phyloP scores from a whole-genome alignment of 495 filamentous ascomycete species.

The Chaetomidium leptoderma region DNA sequence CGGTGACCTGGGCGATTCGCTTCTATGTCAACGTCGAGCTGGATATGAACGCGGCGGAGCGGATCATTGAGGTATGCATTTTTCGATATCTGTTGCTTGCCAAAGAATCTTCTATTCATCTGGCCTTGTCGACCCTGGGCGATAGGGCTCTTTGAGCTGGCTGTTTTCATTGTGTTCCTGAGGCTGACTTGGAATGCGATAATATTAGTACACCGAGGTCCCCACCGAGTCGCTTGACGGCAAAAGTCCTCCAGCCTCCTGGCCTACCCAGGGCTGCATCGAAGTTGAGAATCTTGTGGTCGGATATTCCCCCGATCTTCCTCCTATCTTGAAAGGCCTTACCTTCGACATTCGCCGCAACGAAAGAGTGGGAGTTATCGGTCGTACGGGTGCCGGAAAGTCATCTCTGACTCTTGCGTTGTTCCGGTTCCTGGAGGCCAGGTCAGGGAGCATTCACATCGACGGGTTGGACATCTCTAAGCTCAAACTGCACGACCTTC shows the following conservation, averaged over 20 bases:
- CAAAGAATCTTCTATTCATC: no score
- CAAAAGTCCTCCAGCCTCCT: slow-evolving; percentile 55
- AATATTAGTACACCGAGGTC: slow-evolving; percentile 61
- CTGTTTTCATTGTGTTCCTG: no score
- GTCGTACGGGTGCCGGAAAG: slow-evolving; percentile 47
- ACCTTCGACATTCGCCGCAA: slow-evolving; percentile 32
- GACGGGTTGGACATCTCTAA: slow-evolving; percentile 39
- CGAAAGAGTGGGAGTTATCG: slow-evolving; percentile 43
- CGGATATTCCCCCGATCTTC: slow-evolving; percentile 26
- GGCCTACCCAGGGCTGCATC: background rate
- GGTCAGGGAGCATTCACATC: slow-evolving; percentile 36
- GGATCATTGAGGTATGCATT: slow-evolving; percentile 59
- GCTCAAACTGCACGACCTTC: slow-evolving; percentile 34
- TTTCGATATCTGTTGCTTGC: no score
- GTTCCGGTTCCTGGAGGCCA: slow-evolving; percentile 37
- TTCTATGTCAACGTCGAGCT: slow-evolving; percentile 65
- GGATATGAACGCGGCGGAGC: slow-evolving; percentile 80
- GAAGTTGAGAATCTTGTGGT: background rate
- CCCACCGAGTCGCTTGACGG: slow-evolving; percentile 63
- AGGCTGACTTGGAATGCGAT: background rate
- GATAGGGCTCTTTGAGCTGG: no score
- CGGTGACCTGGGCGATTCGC: slow-evolving; percentile 57
- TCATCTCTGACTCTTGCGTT: slow-evolving; percentile 35
- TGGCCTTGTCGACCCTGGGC: no score
- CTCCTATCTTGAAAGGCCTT: slow-evolving; percentile 32